Percentiles rank a stretch among this genome's conserved stretches.
Conservation (phyloP, 2,329 filamentous ascomycete genomes). For the Penicillium sp. region DNA sequence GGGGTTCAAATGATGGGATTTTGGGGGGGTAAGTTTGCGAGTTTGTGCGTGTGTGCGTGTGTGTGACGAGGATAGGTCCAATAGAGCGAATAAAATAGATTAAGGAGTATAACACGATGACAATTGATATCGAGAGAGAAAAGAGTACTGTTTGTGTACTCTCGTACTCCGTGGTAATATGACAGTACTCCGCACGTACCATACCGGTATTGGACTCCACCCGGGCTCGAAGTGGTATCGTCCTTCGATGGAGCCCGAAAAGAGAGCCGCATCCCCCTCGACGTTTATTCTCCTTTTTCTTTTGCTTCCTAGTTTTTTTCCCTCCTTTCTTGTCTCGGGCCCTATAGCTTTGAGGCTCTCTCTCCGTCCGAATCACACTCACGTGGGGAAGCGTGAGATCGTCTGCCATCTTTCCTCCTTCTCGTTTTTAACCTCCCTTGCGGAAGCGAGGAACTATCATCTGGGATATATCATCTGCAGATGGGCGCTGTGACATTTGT, state of each 20-base stretch:
- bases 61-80: too few species aligned
- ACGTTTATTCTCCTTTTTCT: conserved; percentile 4
- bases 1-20: neutral
- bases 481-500: conserved; percentile 11
- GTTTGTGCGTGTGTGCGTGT: too few species aligned
- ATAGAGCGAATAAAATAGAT: too few species aligned
- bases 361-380: neutral
- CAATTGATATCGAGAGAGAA: too few species aligned
- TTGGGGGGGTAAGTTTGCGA: too few species aligned
- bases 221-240: too few species aligned
- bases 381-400: conserved; percentile 4
- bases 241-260: neutral
- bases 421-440: conserved; percentile 1
- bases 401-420: neutral
- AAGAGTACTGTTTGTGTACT: too few species aligned
- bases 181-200: neutral
- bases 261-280: conserved; percentile 5
- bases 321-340: neutral
- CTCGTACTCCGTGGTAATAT: neutral
- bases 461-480: conserved; percentile 12
- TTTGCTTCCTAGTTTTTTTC: neutral
- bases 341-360: neutral
- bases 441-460: conserved; percentile 7
- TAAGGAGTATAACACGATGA: too few species aligned
- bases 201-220: neutral